A percentile compares a stretch with the other conserved stretches of the same genome.
Conservation (phyloP, 768 basidiomycete genomes). For the Lyophyllum shimeji region DNA sequence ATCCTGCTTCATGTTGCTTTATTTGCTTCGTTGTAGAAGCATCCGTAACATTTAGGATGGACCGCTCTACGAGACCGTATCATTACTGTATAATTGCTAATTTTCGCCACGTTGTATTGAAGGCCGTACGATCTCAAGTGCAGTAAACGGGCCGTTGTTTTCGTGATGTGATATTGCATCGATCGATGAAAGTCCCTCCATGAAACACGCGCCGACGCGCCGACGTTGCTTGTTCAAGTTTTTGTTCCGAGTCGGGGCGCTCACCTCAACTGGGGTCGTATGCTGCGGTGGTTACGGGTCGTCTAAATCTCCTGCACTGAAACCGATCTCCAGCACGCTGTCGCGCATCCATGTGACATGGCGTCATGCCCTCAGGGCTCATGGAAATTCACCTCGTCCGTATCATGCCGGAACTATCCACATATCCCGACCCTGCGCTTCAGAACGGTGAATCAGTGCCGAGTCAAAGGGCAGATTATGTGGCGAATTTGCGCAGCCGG, state of each 20-base stretch:
- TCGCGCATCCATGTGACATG: background rate
- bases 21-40: conserved; percentile 2
- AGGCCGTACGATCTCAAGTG: background rate
- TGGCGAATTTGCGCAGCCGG: background rate
- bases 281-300: background rate
- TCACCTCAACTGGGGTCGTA: background rate
- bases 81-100: conserved; percentile 11
- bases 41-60: background rate
- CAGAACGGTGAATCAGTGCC: background rate
- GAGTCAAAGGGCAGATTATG: background rate
- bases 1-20: background rate
- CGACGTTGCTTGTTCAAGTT: background rate
- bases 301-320: background rate
- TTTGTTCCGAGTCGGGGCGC: background rate
- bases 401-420: too few relatives aligned
- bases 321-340: background rate
- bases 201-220: background rate
- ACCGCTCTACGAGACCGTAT: conserved; percentile 1
- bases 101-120: background rate
- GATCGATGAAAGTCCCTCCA: background rate
- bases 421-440: background rate
- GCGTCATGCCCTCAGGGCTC: background rate
- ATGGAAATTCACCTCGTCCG: background rate
- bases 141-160: background rate
- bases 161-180: background rate